Percentiles rank a stretch among this genome's conserved stretches.
Evolutionary conservation across 2,329 filamentous ascomycete species (phyloP).

Genomic region (Verticillium isaacii): DNA sequence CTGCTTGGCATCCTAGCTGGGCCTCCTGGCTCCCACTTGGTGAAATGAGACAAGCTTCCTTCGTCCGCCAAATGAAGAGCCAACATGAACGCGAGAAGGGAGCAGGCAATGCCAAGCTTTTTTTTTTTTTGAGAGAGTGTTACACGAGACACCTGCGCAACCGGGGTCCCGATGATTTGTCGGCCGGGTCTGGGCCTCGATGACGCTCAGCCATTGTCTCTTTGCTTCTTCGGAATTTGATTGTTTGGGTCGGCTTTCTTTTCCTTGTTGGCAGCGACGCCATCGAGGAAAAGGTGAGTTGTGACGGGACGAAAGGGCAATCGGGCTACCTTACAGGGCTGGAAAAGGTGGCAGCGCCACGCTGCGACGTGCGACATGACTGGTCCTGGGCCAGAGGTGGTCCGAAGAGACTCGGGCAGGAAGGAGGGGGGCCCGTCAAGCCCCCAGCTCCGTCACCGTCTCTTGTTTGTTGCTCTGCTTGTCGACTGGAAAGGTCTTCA

Average conservation of each 20-base stretch:
- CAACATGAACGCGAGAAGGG: not conserved
- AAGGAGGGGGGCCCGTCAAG: not conserved
- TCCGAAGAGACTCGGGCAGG: not conserved
- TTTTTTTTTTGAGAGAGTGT: not conserved
- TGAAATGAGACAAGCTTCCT: no score
- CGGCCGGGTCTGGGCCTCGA: not conserved
- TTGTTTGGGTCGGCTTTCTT: not conserved
- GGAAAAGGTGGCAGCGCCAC: not conserved
- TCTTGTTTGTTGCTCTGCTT: no score
- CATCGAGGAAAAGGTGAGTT: not conserved
- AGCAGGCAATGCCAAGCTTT: not conserved
- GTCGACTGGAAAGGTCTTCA: no score
- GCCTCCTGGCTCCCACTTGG: no score
- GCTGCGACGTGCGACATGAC: not conserved
- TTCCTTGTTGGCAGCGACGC: not conserved
- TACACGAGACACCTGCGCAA: not conserved
- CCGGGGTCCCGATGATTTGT: not conserved
- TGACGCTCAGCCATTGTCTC: not conserved
- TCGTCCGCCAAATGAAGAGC: not conserved
- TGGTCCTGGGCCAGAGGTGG: not conserved
- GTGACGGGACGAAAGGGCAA: not conserved
- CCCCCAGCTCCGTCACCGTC: no score
- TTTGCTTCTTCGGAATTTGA: not conserved
- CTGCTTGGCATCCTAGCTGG: no score
- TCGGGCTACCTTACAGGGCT: not conserved